These are phyloP conservation scores for Phlebopus sp. DNA, from an alignment of 1,284 basidiomycete species.

Conservation along the genomic window DNA sequence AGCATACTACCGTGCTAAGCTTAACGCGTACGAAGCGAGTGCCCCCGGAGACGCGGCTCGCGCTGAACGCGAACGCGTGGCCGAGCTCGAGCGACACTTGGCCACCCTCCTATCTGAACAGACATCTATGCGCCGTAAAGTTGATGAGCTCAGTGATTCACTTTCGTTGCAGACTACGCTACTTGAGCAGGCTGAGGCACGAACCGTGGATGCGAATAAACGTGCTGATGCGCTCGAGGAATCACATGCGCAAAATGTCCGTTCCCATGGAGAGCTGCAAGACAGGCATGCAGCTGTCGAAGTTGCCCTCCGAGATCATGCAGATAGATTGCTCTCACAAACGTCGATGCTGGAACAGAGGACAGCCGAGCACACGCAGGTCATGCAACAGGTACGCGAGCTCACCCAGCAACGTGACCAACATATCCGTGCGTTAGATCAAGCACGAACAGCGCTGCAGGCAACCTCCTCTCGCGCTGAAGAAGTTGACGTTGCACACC, in stretches of 20 bases:
- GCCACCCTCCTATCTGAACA: conserved; percentile 66
- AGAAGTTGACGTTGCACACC: conserved; percentile 79
- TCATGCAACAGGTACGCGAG: conserved; percentile 71
- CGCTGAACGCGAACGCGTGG: conserved; percentile 78
- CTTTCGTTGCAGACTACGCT: conserved; percentile 76
- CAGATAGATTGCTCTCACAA: conserved; percentile 73
- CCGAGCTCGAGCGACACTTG: conserved; percentile 80
- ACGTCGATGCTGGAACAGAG: conserved; percentile 75
- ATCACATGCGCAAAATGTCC: conserved; percentile 65
- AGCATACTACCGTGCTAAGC: conserved; percentile 93
- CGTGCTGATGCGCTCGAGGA: conserved; percentile 85
- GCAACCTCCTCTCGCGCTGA: conserved; percentile 75
- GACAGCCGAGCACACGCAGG: conserved; percentile 73
- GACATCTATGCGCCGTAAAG: conserved; percentile 63
- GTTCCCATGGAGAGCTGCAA: conserved; percentile 75
- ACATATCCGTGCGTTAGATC: conserved; percentile 83
- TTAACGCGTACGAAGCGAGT: conserved; percentile 79
- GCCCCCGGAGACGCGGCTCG: conserved; percentile 65
- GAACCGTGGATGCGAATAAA: conserved; percentile 76
- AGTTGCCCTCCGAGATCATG: conserved; percentile 72
- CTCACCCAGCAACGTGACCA: conserved; percentile 70
- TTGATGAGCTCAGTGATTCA: conserved; percentile 72
- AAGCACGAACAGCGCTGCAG: conserved; percentile 76
- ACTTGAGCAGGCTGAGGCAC: conserved; percentile 77
- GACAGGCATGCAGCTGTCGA: conserved; percentile 65